Percentiles rank a stretch among this genome's conserved stretches.
These are phyloP conservation scores for Bryoerythrophyllum caledonicum DNA, from an alignment of 225 moss, liverwort and hornwort species.

Conservation along the genomic window DNA sequence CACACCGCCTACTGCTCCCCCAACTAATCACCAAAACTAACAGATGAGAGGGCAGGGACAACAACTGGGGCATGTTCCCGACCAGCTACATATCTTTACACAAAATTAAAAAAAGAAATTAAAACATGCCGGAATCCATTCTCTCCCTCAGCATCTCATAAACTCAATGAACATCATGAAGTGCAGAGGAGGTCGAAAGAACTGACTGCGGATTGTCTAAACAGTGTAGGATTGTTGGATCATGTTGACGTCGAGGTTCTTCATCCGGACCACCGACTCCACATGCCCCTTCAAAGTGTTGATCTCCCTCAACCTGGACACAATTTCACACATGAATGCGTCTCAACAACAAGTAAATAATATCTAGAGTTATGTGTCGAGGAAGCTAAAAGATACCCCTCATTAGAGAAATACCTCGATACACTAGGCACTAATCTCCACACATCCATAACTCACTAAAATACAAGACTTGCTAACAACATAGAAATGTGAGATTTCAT, in stretches of 20 bases:
- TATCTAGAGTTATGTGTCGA: too few species aligned
- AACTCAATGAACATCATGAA: too few species aligned
- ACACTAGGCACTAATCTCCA: too few species aligned
- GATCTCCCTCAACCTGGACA: slow-evolving; percentile 74
- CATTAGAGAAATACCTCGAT: too few species aligned
- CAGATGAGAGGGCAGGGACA: slow-evolving; percentile 15
- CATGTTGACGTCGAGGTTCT: slow-evolving; percentile 83
- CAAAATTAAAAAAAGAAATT: background rate
- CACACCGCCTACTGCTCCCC: slow-evolving; percentile 18
- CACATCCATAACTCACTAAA: too few species aligned
- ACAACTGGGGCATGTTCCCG: slow-evolving; percentile 26
- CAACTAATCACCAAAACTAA: background rate
- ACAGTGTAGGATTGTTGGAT: slow-evolving; percentile 90
- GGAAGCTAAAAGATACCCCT: too few species aligned
- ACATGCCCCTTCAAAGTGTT: slow-evolving; percentile 83
- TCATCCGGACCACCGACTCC: slow-evolving; percentile 85
- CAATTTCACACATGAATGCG: background rate
- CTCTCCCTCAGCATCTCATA: background rate
- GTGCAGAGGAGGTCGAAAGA: too few species aligned
- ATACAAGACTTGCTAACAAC: too few species aligned
- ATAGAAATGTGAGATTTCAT: too few species aligned
- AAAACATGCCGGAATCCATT: slow-evolving; percentile 10
- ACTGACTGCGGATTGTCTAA: slow-evolving; percentile 20
- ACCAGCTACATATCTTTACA: slow-evolving; percentile 1
- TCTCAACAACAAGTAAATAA: too few species aligned